Evolutionary conservation across 2,329 filamentous ascomycete species (phyloP).

Genomic region (Arthroderma sp.): DNA sequence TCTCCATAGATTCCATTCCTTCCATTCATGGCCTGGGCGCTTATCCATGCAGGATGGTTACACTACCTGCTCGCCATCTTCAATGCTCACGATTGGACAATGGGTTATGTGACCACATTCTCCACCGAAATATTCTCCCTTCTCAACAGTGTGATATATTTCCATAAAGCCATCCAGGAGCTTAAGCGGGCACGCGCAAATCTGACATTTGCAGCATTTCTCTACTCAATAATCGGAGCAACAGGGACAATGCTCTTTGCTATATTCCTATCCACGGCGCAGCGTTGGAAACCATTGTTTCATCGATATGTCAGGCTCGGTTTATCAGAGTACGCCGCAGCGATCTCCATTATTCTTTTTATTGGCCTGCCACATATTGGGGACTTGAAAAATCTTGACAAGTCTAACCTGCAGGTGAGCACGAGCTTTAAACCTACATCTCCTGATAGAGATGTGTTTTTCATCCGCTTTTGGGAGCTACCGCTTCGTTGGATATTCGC

Average conservation of each 20-base stretch:
- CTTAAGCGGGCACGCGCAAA: constrained; percentile 44
- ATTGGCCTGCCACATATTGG: constrained; percentile 50
- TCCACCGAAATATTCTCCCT: constrained; percentile 54
- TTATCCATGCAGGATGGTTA: constrained; percentile 54
- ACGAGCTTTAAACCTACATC: constrained; percentile 43
- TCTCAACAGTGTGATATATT: constrained; percentile 55
- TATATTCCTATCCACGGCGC: constrained; percentile 48
- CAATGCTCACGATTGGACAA: constrained; percentile 58
- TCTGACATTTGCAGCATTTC: constrained; percentile 48
- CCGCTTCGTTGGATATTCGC: constrained; percentile 47
- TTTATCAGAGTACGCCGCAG: constrained; percentile 50
- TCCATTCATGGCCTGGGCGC: constrained; percentile 55
- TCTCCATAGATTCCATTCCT: constrained; percentile 43
- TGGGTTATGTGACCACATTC: constrained; percentile 56
- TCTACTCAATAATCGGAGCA: constrained; percentile 52
- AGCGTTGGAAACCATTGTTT: constrained; percentile 48
- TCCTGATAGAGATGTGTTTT: constrained; percentile 42
- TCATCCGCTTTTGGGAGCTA: constrained; percentile 51
- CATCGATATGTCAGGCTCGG: constrained; percentile 49
- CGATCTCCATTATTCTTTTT: constrained; percentile 53
- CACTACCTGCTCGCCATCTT: constrained; percentile 50
- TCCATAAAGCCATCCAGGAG: constrained; percentile 54
- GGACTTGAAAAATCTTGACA: constrained; percentile 45
- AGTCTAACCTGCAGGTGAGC: constrained; percentile 45
- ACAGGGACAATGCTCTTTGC: constrained; percentile 51